Percentiles rank a stretch among this genome's conserved stretches.
Evolutionary conservation across 768 basidiomycete species (phyloP).

Genomic region (Macrolepiota albuminosa): DNA sequence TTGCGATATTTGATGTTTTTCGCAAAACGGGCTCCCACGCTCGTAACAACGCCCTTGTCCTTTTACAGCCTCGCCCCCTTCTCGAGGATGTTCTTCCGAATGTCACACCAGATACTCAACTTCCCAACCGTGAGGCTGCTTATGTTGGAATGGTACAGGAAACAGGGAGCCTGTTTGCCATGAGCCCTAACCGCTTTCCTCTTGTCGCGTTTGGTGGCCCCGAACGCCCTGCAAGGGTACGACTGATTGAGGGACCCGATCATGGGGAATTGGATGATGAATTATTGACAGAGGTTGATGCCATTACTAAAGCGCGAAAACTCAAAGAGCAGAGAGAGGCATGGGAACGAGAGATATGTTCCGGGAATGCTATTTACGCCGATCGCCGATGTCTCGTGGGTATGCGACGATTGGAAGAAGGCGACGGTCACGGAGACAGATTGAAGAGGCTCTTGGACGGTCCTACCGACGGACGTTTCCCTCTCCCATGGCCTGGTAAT

Average conservation of each 20-base stretch:
- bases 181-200: slow-evolving; percentile 79
- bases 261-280: slow-evolving; percentile 20
- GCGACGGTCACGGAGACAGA: slow-evolving; percentile 39
- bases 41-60: slow-evolving; percentile 57
- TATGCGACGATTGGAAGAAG: slow-evolving; percentile 48
- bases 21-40: slow-evolving; percentile 23
- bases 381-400: slow-evolving; percentile 64
- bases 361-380: slow-evolving; percentile 8
- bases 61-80: slow-evolving; percentile 81
- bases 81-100: slow-evolving; percentile 68
- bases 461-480: slow-evolving; percentile 29
- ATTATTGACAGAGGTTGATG: slow-evolving; percentile 37
- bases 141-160: slow-evolving; percentile 79
- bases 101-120: slow-evolving; percentile 33
- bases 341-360: slow-evolving; percentile 12
- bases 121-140: slow-evolving; percentile 56
- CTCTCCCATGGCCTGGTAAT: slow-evolving; percentile 7
- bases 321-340: slow-evolving; percentile 15
- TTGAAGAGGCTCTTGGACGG: slow-evolving; percentile 57
- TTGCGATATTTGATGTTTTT: slow-evolving; percentile 80
- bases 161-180: slow-evolving; percentile 74
- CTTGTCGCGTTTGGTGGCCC: slow-evolving; percentile 64
- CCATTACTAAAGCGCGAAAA: slow-evolving; percentile 40
- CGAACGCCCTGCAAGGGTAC: slow-evolving; percentile 15
- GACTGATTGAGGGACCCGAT: slow-evolving; percentile 22